A percentile compares a stretch with the other conserved stretches of the same genome.
phyloP scores from a whole-genome alignment of 1,284 basidiomycete species.

The Sphagnurus paluster region DNA sequence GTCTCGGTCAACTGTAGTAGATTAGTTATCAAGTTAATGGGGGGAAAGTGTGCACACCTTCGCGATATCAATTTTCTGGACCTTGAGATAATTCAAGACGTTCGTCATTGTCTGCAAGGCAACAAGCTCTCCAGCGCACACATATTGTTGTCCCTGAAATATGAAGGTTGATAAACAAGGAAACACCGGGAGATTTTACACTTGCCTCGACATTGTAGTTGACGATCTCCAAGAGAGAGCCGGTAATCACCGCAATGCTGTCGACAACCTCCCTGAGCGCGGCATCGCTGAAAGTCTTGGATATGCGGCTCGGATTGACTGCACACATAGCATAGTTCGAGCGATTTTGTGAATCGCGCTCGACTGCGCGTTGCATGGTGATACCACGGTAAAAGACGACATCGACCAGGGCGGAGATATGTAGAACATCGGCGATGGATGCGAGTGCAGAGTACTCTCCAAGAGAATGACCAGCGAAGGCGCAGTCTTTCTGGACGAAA shows the following conservation, averaged over 20 bases:
- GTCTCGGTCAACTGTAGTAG: slow-evolving; percentile 73
- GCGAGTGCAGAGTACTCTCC: slow-evolving; percentile 98
- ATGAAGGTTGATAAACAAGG: not conserved
- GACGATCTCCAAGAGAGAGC: slow-evolving; percentile 91
- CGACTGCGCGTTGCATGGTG: slow-evolving; percentile 98
- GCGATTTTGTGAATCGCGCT: slow-evolving; percentile 89
- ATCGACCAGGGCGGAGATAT: slow-evolving; percentile 94
- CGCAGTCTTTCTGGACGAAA: slow-evolving; percentile 87
- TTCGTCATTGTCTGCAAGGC: slow-evolving; percentile 94
- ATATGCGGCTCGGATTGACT: slow-evolving; percentile 94
- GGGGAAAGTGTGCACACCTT: slow-evolving; percentile 57
- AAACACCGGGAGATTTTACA: slow-evolving; percentile 17
- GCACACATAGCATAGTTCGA: slow-evolving; percentile 99
- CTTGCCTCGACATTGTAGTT: slow-evolving; percentile 95
- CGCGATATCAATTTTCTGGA: slow-evolving; percentile 94
- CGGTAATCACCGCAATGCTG: slow-evolving; percentile 75
- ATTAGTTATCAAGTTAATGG: not conserved
- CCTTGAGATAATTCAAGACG: slow-evolving; percentile 94
- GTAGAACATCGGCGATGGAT: slow-evolving; percentile 93
- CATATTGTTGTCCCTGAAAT: slow-evolving; percentile 89
- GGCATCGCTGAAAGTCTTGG: slow-evolving; percentile 90
- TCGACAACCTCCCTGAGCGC: slow-evolving; percentile 96
- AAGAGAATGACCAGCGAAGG: slow-evolving; percentile 97
- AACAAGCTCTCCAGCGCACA: slow-evolving; percentile 94
- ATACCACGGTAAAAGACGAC: slow-evolving; percentile 99